Conservation (phyloP, 1,284 basidiomycete species). For the Austropuccinia psidii region DNA sequence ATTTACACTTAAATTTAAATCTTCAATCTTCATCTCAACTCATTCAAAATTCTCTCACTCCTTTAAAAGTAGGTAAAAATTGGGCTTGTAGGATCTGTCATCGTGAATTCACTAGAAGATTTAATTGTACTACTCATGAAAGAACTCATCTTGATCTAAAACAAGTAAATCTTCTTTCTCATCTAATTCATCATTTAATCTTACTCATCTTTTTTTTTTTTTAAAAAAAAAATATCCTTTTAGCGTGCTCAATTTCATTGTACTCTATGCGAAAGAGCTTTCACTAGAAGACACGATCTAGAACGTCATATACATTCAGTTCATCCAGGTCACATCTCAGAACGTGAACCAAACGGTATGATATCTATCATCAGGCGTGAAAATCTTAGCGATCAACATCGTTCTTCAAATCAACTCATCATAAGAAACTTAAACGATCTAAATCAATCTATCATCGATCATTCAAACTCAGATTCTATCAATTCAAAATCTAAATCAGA, state of each 20-base stretch:
- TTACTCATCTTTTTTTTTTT: not conserved
- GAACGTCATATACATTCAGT: slow-evolving; percentile 34
- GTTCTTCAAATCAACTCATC: too few relatives aligned
- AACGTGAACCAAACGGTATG: not conserved
- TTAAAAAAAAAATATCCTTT: too few relatives aligned
- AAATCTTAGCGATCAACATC: not conserved
- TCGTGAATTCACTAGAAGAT: slow-evolving; percentile 28
- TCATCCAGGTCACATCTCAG: slow-evolving; percentile 27
- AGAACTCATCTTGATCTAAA: slow-evolving; percentile 34
- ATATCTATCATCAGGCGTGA: not conserved
- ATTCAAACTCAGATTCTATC: not conserved
- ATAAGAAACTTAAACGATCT: not conserved
- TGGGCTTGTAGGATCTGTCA: slow-evolving; percentile 36
- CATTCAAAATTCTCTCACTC: slow-evolving; percentile 20
- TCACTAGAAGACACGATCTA: slow-evolving; percentile 33
- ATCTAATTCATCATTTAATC: not conserved
- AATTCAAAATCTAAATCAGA: not conserved
- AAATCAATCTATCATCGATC: not conserved
- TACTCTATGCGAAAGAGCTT: slow-evolving; percentile 20
- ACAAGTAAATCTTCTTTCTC: not conserved
- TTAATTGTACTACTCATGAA: slow-evolving; percentile 37
- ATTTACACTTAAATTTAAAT: too few relatives aligned
- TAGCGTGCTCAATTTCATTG: slow-evolving; percentile 34
- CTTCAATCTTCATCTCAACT: too few relatives aligned
- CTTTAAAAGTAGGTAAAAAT: slow-evolving; percentile 21